Base-by-base conservation (phyloP, 148 eudicot genomes). In the Tetragonia tetragonoides region DNA sequence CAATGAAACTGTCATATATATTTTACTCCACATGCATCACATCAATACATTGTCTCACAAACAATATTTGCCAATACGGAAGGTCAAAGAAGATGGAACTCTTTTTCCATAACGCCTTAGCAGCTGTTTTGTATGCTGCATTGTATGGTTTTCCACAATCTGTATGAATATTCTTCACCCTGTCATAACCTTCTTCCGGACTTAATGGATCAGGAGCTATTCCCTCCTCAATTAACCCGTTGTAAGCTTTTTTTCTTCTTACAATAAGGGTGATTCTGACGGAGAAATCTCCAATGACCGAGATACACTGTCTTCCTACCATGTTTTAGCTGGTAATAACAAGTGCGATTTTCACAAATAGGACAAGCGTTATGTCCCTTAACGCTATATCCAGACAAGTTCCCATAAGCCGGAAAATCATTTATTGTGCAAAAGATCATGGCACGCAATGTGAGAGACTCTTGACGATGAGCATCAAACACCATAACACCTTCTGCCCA, bases 21-120 rank as follows among this genome's bases (percentile, higher is more conserved):
- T 68, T 78, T 7, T 68, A 69, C 34, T 41, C 74, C 8, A 77
- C 61, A 16, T 77, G 79, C 79, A 66, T 76, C 1, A 66, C 44
- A 76, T 76, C 79, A 46, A 76, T 28, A 34, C 72, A 69, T 69
- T 78, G 80, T 28, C 80, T 69, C 23, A 78, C 51, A 12, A 7
- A 40, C 12, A 70, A 60, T 8, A n/a, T 3, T 23, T 57, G 16
- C 68, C 54, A 78, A 57, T 78, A 78, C 3, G 76, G 70, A 63
- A 79, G n/a, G n/a, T n/a, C n/a, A n/a, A n/a, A n/a, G n/a, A n/a
- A n/a, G n/a, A n/a, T n/a, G n/a, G n/a, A n/a, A n/a, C n/a, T n/a
- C n/a, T n/a, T n/a, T n/a, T n/a, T n/a, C n/a, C n/a, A n/a, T n/a
- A n/a, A n/a, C n/a, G n/a, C n/a, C n/a, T n/a, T n/a, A n/a, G n/a